phyloP scores from a whole-genome alignment of 2,329 filamentous ascomycete species.

The Epichloe hybrida region DNA sequence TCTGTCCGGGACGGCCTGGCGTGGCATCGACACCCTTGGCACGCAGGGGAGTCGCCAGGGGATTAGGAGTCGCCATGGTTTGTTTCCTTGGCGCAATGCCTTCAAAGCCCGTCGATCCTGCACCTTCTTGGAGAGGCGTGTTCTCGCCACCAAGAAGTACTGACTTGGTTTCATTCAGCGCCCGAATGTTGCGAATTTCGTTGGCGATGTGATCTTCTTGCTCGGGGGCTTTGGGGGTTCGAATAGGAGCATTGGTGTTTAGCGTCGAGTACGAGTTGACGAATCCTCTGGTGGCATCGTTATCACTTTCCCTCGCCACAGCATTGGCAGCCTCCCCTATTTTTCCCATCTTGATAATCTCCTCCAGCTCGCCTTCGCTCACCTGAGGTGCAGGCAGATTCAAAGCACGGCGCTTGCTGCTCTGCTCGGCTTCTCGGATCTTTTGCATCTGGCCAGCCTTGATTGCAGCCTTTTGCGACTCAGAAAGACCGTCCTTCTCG shows the following conservation, averaged over 20 bases:
- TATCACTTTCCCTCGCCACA: slow-evolving; percentile 65
- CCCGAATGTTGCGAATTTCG: slow-evolving; percentile 86
- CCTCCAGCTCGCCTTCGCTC: slow-evolving; percentile 81
- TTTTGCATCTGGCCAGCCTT: slow-evolving; percentile 92
- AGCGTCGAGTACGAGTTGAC: slow-evolving; percentile 77
- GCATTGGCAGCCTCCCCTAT: slow-evolving; percentile 73
- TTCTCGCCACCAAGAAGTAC: slow-evolving; percentile 90
- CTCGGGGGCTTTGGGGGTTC: slow-evolving; percentile 79
- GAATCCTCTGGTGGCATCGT: slow-evolving; percentile 70
- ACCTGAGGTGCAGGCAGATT: slow-evolving; percentile 82
- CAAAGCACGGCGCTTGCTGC: slow-evolving; percentile 78
- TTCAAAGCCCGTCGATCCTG: slow-evolving; percentile 75
- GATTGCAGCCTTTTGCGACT: slow-evolving; percentile 67
- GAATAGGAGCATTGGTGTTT: slow-evolving; percentile 71
- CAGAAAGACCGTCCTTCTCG: slow-evolving; percentile 68
- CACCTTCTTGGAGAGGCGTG: slow-evolving; percentile 70
- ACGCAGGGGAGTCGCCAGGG: slow-evolving; percentile 78
- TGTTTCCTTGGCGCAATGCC: slow-evolving; percentile 71
- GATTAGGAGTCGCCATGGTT: slow-evolving; percentile 81
- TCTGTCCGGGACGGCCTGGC: slow-evolving; percentile 57
- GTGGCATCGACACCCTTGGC: slow-evolving; percentile 54
- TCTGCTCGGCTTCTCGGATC: slow-evolving; percentile 90
- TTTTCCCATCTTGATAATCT: slow-evolving; percentile 98
- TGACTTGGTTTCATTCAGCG: slow-evolving; percentile 86
- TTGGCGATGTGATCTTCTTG: slow-evolving; percentile 95